These are phyloP conservation scores for Phaeosphaeriaceae sp. DNA, from an alignment of 2,329 filamentous ascomycete genomes.

Conservation along the genomic window DNA sequence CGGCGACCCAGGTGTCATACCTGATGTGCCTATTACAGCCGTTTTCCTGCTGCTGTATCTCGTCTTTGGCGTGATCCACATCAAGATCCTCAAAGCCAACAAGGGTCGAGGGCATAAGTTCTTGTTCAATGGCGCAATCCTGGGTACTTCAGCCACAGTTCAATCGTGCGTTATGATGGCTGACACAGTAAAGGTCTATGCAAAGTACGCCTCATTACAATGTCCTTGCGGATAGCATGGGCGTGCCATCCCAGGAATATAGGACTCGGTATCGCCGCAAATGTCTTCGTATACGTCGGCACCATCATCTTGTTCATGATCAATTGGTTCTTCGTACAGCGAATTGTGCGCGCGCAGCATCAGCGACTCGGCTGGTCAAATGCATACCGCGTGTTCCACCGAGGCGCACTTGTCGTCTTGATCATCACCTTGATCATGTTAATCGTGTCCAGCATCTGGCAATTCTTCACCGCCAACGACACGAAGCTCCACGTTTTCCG, in stretches of 20 bases:
- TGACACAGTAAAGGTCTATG: slow-evolving; percentile 49
- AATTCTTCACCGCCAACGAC: slow-evolving; percentile 69
- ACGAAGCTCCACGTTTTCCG: slow-evolving; percentile 62
- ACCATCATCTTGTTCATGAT: slow-evolving; percentile 79
- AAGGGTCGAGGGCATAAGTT: slow-evolving; percentile 52
- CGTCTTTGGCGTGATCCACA: slow-evolving; percentile 48
- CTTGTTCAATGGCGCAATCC: slow-evolving; percentile 50
- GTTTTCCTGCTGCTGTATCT: slow-evolving; percentile 53
- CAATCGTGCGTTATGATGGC: background rate
- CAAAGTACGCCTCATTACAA: slow-evolving; percentile 53
- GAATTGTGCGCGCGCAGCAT: slow-evolving; percentile 76
- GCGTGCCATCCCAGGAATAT: slow-evolving; percentile 50
- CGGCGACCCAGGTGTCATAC: slow-evolving; percentile 34
- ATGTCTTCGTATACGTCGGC: slow-evolving; percentile 75
- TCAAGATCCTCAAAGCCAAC: slow-evolving; percentile 51
- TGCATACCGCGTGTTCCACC: slow-evolving; percentile 57
- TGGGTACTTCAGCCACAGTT: slow-evolving; percentile 38
- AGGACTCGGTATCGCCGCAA: slow-evolving; percentile 63
- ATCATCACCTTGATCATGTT: slow-evolving; percentile 69
- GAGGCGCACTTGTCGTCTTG: slow-evolving; percentile 61
- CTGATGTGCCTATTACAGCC: slow-evolving; percentile 51
- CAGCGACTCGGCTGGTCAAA: slow-evolving; percentile 74
- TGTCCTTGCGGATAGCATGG: slow-evolving; percentile 50
- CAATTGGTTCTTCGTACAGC: slow-evolving; percentile 80
- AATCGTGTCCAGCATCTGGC: slow-evolving; percentile 69